phyloP scores from a whole-genome alignment of 2,329 filamentous ascomycete genomes.

The Penicillium brevicompactum region DNA sequence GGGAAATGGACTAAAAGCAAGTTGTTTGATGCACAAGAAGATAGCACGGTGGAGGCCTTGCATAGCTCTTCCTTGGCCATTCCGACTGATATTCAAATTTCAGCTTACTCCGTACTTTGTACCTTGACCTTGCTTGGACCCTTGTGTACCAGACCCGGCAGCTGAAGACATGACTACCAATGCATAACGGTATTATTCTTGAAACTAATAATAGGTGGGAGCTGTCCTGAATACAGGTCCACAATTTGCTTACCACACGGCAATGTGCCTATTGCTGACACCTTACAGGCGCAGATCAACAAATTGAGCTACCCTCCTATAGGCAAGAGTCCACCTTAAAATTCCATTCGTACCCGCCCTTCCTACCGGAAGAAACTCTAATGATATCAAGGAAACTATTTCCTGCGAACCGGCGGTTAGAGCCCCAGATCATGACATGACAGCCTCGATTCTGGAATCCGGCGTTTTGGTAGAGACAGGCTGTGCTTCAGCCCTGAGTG shows the following conservation, averaged over 20 bases:
- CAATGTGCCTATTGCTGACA: background rate
- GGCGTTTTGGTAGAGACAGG: conserved; percentile 1
- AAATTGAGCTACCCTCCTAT: background rate
- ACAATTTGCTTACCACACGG: background rate
- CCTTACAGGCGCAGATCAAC: background rate
- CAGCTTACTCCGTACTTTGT: no score
- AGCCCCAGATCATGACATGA: background rate
- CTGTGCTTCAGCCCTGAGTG: background rate
- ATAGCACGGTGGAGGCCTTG: no score
- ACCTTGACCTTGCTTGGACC: no score
- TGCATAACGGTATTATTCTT: no score
- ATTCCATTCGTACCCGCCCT: background rate
- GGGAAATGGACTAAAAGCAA: no score
- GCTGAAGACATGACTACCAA: no score
- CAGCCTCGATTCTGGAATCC: conserved; percentile 4
- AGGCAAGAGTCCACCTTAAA: conserved; percentile 2
- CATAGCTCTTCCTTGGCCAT: no score
- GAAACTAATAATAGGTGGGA: no score
- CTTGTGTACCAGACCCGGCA: no score
- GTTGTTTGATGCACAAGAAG: no score
- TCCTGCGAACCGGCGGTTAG: conserved; percentile 4
- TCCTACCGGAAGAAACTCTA: conserved; percentile 1
- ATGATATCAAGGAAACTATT: background rate
- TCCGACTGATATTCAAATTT: no score
- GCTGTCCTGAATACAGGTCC: no score